Evolutionary conservation across 2,329 filamentous ascomycete genomes (phyloP).

Genomic region (Ascochyta koolunga): DNA sequence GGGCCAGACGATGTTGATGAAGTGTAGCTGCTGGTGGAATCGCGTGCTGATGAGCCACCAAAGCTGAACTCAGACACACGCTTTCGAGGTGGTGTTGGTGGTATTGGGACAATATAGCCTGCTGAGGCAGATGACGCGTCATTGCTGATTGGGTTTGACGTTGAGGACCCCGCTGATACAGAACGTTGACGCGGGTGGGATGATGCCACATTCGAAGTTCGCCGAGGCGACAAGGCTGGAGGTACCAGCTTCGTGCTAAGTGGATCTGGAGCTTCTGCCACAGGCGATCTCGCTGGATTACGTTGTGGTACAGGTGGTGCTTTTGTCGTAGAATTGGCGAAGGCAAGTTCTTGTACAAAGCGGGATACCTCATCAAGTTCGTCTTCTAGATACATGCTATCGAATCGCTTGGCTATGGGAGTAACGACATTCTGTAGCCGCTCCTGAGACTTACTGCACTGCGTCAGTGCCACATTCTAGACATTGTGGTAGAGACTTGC

Average conservation of each 20-base stretch:
- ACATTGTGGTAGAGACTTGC: background rate
- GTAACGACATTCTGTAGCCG: slow-evolving; percentile 36
- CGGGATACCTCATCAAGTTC: slow-evolving; percentile 41
- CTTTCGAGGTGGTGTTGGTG: slow-evolving; percentile 20
- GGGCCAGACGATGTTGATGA: slow-evolving; percentile 68
- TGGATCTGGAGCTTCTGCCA: slow-evolving; percentile 8
- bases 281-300: slow-evolving; percentile 28
- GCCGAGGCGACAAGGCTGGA: background rate
- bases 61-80: slow-evolving; percentile 37
- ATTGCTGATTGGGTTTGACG: background rate
- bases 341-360: slow-evolving; percentile 35
- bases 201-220: background rate
- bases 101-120: background rate
- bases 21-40: slow-evolving; percentile 80
- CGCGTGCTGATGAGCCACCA: slow-evolving; percentile 82
- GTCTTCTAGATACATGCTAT: slow-evolving; percentile 37
- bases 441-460: slow-evolving; percentile 42
- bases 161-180: background rate
- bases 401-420: slow-evolving; percentile 43
- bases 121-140: background rate
- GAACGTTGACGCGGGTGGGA: background rate
- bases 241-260: background rate
- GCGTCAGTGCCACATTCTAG: slow-evolving; percentile 11
- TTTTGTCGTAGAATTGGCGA: slow-evolving; percentile 14
- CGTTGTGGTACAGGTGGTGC: slow-evolving; percentile 20